Conservation (phyloP, 306 rosid species). For the Quercus rubra region DNA sequence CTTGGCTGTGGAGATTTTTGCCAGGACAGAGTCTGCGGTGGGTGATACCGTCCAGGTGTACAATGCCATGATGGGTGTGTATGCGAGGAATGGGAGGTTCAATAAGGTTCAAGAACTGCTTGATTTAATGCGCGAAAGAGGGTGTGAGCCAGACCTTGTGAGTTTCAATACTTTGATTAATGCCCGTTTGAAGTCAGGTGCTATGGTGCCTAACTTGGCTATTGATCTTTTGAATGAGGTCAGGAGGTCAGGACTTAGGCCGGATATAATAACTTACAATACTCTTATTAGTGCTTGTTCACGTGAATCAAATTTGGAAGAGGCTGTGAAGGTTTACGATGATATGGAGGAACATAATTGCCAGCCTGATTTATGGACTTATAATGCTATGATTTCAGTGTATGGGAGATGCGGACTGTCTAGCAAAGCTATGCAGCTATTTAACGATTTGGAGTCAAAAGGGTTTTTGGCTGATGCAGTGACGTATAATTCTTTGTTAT, state of each 20-base stretch:
- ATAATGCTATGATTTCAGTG: slow-evolving; percentile 93
- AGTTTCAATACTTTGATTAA: slow-evolving; percentile 88
- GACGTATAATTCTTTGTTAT: slow-evolving; percentile 77
- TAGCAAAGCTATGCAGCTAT: slow-evolving; percentile 62
- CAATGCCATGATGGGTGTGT: slow-evolving; percentile 94
- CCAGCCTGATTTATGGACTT: slow-evolving; percentile 96
- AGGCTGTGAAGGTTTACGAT: slow-evolving; percentile 53
- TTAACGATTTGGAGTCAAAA: slow-evolving; percentile 65
- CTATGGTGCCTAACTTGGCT: slow-evolving; percentile 61
- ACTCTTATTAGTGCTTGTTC: slow-evolving; percentile 93
- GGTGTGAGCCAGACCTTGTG: slow-evolving; percentile 82
- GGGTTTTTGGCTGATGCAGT: slow-evolving; percentile 94
- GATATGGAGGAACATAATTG: slow-evolving; percentile 68
- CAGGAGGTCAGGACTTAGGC: slow-evolving; percentile 69
- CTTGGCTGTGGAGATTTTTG: slow-evolving; percentile 76
- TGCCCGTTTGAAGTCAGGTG: slow-evolving; percentile 71
- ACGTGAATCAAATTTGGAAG: slow-evolving; percentile 73
- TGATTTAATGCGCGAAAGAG: slow-evolving; percentile 64
- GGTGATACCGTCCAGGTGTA: slow-evolving; percentile 77
- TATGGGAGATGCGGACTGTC: slow-evolving; percentile 82
- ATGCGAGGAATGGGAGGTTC: slow-evolving; percentile 71
- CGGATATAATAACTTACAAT: slow-evolving; percentile 84
- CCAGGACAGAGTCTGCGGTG: slow-evolving; percentile 45
- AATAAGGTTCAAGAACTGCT: slow-evolving; percentile 59
- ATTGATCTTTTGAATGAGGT: slow-evolving; percentile 68